phyloP scores from a whole-genome alignment of 495 filamentous ascomycete genomes.

The Glutinoglossum americanum region DNA sequence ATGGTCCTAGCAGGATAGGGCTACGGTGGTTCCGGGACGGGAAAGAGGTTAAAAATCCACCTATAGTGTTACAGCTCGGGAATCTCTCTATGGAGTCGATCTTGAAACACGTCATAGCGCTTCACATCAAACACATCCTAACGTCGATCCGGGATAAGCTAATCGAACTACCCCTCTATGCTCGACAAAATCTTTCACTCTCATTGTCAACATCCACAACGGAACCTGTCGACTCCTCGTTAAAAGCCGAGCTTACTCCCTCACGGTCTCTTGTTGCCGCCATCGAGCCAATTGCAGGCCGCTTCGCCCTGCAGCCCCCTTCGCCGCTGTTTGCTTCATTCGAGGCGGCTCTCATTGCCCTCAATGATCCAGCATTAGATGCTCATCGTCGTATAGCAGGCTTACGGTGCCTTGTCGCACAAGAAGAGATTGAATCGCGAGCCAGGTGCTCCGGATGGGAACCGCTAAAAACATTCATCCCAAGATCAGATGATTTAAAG shows the following conservation, averaged over 20 bases:
- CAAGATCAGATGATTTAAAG: conserved; percentile 35
- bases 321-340: conserved; percentile 26
- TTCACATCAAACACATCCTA: conserved; percentile 48
- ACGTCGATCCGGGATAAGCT: conserved; percentile 35
- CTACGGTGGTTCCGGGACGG: conserved; percentile 73
- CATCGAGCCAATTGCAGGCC: conserved; percentile 38
- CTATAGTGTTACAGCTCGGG: conserved; percentile 40
- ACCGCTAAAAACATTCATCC: conserved; percentile 25
- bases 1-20: conserved; percentile 28
- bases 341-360: conserved; percentile 30
- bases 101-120: conserved; percentile 49
- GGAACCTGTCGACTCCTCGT: conserved; percentile 39
- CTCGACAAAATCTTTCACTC: conserved; percentile 28
- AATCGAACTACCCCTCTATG: conserved; percentile 31
- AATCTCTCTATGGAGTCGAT: conserved; percentile 50
- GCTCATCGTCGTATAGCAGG: conserved; percentile 28
- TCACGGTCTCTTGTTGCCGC: conserved; percentile 33
- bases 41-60: conserved; percentile 41
- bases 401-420: conserved; percentile 33
- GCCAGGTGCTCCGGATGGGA: conserved; percentile 41
- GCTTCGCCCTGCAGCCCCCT: conserved; percentile 12
- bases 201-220: conserved; percentile 28
- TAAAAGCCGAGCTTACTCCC: conserved; percentile 45
- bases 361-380: conserved; percentile 29
- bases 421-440: conserved; percentile 39